Evolutionary conservation across 176 grass and related monocot genomes (phyloP), one percentile per base, ranked within the genome.

Genomic region (Avena eriantha): DNA sequence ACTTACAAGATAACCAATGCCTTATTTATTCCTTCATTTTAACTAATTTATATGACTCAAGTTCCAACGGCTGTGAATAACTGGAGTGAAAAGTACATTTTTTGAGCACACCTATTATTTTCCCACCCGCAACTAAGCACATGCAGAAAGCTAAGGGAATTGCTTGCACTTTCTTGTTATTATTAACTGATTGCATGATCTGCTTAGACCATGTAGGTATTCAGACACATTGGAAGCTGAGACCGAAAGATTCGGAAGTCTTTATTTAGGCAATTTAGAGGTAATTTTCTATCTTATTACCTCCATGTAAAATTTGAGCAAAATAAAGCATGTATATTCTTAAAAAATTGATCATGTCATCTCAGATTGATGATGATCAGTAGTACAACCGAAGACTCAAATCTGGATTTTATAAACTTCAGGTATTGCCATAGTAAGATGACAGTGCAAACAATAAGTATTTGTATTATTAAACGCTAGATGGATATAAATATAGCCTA

Each of bases 241-340:
- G 80, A 85, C 80, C 61, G 84, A 98, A 87, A 87, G 87, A 76
- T 78, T 98, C 15, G 87, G 93, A 43, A 80, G 53, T 47, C 89
- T 98, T 53, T 91, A 98, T 79, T 83, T 98, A 63, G 95, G 95
- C 45, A 91, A 98, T 92, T 78, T 95, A 93, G 93, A 95, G 93
- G 93, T 95, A 80, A 66, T 66, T 81, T 77, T 82, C 47, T 79
- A 22, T 34, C 56, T 55, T 53, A 3, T 76, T 51, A 66, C 70
- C 14, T 85, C 45, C 31, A 59, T 75, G 64, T 82, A 46, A 16
- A 57, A 18, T 82, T 73, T 16, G 35, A 85, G 63, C 72, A 57
- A 55, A 24, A 45, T 9, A 77, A 47, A 10, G 29, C 46, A 10
- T 47, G 47, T 70, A 4, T 87, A 59, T 81, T 81, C 5, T 45